Conservation (phyloP, 352 stramenopile species). For the Phytopythium boreale region DNA sequence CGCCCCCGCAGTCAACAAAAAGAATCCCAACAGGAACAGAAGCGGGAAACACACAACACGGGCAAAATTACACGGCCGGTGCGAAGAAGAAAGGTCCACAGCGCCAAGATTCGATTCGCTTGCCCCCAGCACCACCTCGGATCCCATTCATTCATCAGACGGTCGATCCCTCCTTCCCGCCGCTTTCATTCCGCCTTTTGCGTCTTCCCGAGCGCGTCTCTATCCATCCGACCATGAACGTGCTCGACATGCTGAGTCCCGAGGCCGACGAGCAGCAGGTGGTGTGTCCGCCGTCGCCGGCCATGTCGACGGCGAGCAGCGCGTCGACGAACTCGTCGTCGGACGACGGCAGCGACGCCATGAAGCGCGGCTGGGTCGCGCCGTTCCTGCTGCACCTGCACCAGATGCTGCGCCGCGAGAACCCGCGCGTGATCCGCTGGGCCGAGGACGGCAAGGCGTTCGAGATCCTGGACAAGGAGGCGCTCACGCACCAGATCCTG, state of each 20-base stretch:
- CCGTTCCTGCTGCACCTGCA: constrained; percentile 83
- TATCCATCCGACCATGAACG: constrained; percentile 29
- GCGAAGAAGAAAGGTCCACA: background rate
- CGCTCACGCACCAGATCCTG: constrained; percentile 87
- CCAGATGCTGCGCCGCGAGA: constrained; percentile 82
- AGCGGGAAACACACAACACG: background rate
- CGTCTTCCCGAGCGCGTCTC: constrained; percentile 1
- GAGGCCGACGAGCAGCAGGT: constrained; percentile 6
- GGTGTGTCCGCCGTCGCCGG: constrained; percentile 31
- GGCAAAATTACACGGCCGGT: background rate
- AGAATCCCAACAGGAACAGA: background rate
- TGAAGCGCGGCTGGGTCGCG: constrained; percentile 75
- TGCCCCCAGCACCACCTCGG: background rate
- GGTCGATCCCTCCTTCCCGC: background rate
- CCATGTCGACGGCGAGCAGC: constrained; percentile 32
- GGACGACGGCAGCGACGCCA: constrained; percentile 12
- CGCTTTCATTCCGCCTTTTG: constrained; percentile 31
- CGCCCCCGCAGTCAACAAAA: background rate
- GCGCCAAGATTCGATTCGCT: background rate
- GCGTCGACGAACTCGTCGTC: constrained; percentile 7
- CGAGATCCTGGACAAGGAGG: constrained; percentile 83
- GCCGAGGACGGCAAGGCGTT: constrained; percentile 72
- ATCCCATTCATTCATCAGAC: background rate
- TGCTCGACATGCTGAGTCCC: constrained; percentile 39
- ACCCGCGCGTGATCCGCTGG: constrained; percentile 79